Evolutionary conservation across 1,139 yeast genomes (phyloP).

Genomic region (Lodderomyces margitis): DNA sequence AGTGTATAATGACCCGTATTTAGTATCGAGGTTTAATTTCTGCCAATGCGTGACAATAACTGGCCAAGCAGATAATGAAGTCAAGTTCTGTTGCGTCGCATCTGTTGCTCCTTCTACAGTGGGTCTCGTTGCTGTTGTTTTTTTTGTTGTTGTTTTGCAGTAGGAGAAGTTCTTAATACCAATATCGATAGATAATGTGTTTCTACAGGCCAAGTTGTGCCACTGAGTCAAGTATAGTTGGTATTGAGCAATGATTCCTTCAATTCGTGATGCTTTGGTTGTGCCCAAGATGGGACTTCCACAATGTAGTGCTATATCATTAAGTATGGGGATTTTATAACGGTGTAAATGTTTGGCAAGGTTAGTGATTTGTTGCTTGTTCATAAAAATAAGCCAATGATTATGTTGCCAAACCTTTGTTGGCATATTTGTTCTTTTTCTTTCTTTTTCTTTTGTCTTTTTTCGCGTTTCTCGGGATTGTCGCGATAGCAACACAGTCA

Average conservation of each 20-base stretch:
- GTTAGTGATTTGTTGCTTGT: slow-evolving; percentile 4
- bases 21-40: slow-evolving; percentile 23
- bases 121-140: no score
- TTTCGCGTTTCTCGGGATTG: no score
- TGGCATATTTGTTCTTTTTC: background rate
- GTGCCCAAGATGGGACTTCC: slow-evolving; percentile 28
- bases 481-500: no score
- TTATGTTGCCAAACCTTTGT: background rate
- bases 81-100: background rate
- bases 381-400: slow-evolving; percentile 3
- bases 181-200: slow-evolving; percentile 32
- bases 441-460: background rate
- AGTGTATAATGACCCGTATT: slow-evolving; percentile 13
- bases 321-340: slow-evolving; percentile 22
- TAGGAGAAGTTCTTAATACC: slow-evolving; percentile 44
- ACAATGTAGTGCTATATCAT: slow-evolving; percentile 33
- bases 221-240: slow-evolving; percentile 17
- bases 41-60: slow-evolving; percentile 24
- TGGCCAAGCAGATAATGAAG: slow-evolving; percentile 11
- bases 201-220: slow-evolving; percentile 11
- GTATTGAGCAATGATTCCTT: slow-evolving; percentile 22
- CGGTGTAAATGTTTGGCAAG: slow-evolving; percentile 3
- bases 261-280: slow-evolving; percentile 27
- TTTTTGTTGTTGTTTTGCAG: slow-evolving; percentile 24
- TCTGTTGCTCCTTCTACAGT: no score